Evolutionary conservation across 768 basidiomycete species (phyloP), one percentile per base, ranked within the genome.

Genomic region (Agrocybe pediades): DNA sequence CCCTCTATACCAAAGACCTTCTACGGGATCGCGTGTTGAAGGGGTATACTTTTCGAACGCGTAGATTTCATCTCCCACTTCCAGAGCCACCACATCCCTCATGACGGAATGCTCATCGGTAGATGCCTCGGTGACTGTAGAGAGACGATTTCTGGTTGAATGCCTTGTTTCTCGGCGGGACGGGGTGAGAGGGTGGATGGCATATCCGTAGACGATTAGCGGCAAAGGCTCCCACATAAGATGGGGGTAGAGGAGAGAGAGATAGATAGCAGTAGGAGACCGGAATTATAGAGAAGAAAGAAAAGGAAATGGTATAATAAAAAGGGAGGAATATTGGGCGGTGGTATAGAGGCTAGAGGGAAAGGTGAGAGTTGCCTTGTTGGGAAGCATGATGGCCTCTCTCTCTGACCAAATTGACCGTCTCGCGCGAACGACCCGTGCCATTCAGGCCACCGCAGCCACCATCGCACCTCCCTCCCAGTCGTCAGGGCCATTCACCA

Each of bases 41-140:
- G 88, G 87, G 0, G 79, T 86, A 68, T 94, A 95, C 66, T 87
- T 87, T 74, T 98, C 96, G 64, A 98, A 98, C 16, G 95, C 94
- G 71, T 98, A 98, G 27, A 98, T 86, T 67, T 98, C 95, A 69
- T 97, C 95, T 43, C 96, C 96, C 24, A 98, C 89, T 61, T 97
- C 95, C 51, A 98, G 81, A 6, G 87, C 81, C 27, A 93, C 92
- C 20, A 92, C 86, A 57, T 92, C 90, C 49, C 84, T 78, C 72
- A 87, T 80, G 0, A 83, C 78, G 36, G 80, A 74, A 30, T 84
- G 78, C 39, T 88, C 88, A 49, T 86, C 87, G 17, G 80, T 78
- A 2, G 73, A 88, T 59, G 74, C 74, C 60, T 86, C 84, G 17
- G 85, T 87, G 57, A 83, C 83, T 19, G 80, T 80, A 7, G 86